Evolutionary conservation across 2,329 filamentous ascomycete genomes (phyloP), one percentile per base, ranked within the genome.

Genomic region (Clarireedia monteithiana): DNA sequence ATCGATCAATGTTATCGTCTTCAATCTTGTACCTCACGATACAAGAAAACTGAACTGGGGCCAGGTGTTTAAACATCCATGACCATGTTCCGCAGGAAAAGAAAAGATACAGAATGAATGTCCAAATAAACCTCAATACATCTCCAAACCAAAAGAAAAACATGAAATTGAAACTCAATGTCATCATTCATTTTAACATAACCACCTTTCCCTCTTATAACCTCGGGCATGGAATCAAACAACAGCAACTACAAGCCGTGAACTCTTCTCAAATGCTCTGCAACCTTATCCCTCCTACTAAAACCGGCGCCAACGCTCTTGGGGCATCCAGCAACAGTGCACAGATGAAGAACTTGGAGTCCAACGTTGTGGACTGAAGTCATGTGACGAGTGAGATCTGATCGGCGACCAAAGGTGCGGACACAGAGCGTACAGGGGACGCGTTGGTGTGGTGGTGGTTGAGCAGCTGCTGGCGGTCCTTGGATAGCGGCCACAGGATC

Each of bases 201-300:
- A n/a, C 5, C 5, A 3, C 5, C 5, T 20, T 42, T 20, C 39
- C 4, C 2, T 42, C 9, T 10, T 5, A 20, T 1, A 20, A 17
- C 30, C 30, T 12, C 10, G 12, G 30, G 4, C 2, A 14, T 12
- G 12, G 0, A 12, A 12, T 12, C 9, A 5, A 42, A 20, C 9
- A 42, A 1, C n/a, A 42, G n/a, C 39, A 42, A 42, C 42, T 45
- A 45, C n/a, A 26, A 15, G 4, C 26, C 55, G 53, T 59, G 55
- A 30, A 53, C 57, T 44, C 47, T 60, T 50, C 55, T 57, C 45
- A 59, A 42, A 38, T 60, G 57, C 52, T 59, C 57, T 15, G 34
- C 56, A 15, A 60, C 17, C 38, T 60, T 60, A n/a, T 60, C 57
- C n/a, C 36, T 15, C 5, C 59, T 36, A 24, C 42, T 50, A 26